Base-by-base conservation (phyloP, 495 filamentous ascomycete species). In the Lepidopterella palustris region DNA sequence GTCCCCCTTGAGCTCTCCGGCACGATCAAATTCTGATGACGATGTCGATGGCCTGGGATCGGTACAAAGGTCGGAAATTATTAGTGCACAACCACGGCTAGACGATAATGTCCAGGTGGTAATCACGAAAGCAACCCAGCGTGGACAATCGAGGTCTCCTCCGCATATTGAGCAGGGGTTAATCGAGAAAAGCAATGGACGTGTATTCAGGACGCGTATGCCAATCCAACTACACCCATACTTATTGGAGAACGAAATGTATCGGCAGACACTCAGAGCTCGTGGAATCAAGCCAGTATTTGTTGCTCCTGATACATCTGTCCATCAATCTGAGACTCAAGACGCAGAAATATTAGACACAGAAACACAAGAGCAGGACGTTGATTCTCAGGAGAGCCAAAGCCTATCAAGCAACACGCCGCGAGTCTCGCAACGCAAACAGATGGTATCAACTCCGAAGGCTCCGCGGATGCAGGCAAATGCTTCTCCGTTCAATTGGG, bases 161-260 rank as follows among this genome's bases (percentile, higher is more conserved):
- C 18, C 10, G 10, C 13, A 3, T 42, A 18, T 18, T 42, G 9
- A 42, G 18, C 13, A 18, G 35, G 3, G 2, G 35, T 18, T 15
- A 18, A 32, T 24, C 1, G 32, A 57, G 40, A 31, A 48, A 3
- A 45, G 18, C 10, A 23, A 5, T 23, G 27, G 40, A 18, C 63
- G 71, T 18, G 66, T 48, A 24, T 55, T 75, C 1, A 53, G 73
- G 1, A 50, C 51, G 15, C 40, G 73, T 3, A 73, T 65, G 5
- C 60, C 68, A 15, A 73, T 72, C 26, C 73, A 75, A 49, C 61
- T 75, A 20, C 69, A 75, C 59, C 73, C 73, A 25, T 75, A 73
- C 50, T 53, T 66, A 1, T 62, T 71, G 18, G 73, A 75, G 24
- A 58, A 55, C 21, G 67, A 68, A 26, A 47, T 60, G 48, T 71